Base-by-base conservation (phyloP, 2,329 filamentous ascomycete species). In the Penicillium sp. region DNA sequence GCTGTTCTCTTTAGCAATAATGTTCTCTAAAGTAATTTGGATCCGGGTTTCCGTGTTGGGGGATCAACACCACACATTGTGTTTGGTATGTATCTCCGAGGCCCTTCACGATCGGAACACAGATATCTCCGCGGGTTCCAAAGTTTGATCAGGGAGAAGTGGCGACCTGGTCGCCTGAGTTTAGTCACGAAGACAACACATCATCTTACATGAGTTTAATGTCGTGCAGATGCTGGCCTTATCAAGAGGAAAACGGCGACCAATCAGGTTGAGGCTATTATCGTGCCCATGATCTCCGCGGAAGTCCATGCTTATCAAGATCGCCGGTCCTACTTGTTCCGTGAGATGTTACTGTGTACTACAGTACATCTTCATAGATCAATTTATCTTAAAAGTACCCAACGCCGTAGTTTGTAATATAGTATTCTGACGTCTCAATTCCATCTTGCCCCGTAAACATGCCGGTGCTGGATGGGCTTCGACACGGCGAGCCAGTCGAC, bases 381-480 rank as follows among this genome's bases (percentile, higher is more conserved):
- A 11, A 16, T 39, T n/a, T 19, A n/a, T n/a, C 13, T 51, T 26
- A 64, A 64, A 29, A 47, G 45, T n/a, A 41, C 33, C 48, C 22
- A 19, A 21, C 13, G 51, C 57, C 57, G 35, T 44, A 49, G 35
- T 55, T 27, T n/a, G 47, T 58, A 56, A 35, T 3, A 22, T 44
- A 43, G 19, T 48, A 43, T 46, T 49, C 24, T 21, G 39, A 27
- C 24, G 45, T 49, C 43, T 29, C 48, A 14, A 16, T 19, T 24
- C 46, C 29, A n/a, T 16, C 33, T 29, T 27, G 5, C 45, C 33
- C 14, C 14, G 16, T 45, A 48, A 49, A 19, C 49, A 74, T 73
- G 71, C 68, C 68, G 24, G 62, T 71, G 41, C 56, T 73, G 16
- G 70, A 71, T 50, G 64, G 66, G 46, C 58, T 68, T 27, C 67